A percentile compares a stretch with the other conserved stretches of the same genome.
These are phyloP conservation scores for Pythium aristosporum DNA, from an alignment of 352 stramenopile genomes.

Conservation along the genomic window DNA sequence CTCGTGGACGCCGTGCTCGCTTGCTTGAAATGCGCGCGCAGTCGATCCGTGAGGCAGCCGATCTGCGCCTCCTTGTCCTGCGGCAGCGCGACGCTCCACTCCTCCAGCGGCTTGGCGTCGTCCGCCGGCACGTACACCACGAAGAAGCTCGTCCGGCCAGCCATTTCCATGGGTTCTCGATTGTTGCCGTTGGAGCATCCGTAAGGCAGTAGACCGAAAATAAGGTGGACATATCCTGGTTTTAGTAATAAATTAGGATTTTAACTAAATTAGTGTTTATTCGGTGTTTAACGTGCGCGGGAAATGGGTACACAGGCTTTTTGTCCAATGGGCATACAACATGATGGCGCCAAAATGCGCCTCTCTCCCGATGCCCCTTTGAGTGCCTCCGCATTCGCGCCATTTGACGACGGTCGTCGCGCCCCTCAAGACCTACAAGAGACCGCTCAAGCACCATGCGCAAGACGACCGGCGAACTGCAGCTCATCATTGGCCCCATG, in stretches of 20 bases:
- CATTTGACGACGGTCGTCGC: background rate
- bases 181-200: background rate
- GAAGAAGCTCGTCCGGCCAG: conserved; percentile 67
- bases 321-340: background rate
- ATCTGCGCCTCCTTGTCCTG: conserved; percentile 79
- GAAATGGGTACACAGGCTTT: conserved; percentile 6
- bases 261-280: background rate
- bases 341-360: background rate
- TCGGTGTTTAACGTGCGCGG: background rate
- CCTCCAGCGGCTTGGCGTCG: conserved; percentile 52
- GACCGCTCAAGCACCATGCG: conserved; percentile 7
- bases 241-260: no score
- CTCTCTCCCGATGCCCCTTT: no score
- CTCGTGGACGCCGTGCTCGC: conserved; percentile 31
- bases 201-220: no score
- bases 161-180: conserved; percentile 31
- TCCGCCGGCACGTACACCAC: conserved; percentile 71
- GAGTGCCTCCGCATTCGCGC: conserved; percentile 1
- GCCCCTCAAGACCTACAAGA: background rate
- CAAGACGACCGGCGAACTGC: conserved; percentile 55
- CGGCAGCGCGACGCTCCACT: conserved; percentile 69
- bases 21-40: conserved; percentile 78
- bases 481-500: conserved; percentile 87
- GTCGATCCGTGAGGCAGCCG: conserved; percentile 77
- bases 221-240: background rate